Evolutionary conservation across 192 early-diverging fungal genomes (phyloP).

Genomic region (Fimicolochytrium jonesii): DNA sequence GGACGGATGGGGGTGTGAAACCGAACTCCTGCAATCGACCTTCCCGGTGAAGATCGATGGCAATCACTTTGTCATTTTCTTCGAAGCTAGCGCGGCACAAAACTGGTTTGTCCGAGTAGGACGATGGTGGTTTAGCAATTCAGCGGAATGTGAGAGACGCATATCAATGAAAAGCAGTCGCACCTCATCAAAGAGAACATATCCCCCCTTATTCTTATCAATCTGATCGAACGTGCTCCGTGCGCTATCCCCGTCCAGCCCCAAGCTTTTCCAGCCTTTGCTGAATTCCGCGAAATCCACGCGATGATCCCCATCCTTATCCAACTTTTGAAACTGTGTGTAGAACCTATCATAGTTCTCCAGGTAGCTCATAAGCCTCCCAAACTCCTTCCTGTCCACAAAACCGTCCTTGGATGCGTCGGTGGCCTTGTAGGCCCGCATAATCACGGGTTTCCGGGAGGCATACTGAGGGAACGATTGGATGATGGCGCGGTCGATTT

Average conservation of each 20-base stretch:
- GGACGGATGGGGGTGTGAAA: too few relatives aligned
- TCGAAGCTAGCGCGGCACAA: background rate
- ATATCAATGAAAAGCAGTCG: background rate
- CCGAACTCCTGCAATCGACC: too few relatives aligned
- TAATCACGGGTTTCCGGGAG: slow-evolving; percentile 29
- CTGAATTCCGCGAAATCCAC: slow-evolving; percentile 28
- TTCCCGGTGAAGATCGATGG: too few relatives aligned
- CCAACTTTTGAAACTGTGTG: slow-evolving; percentile 23
- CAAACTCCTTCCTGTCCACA: slow-evolving; percentile 28
- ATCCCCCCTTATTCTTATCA: slow-evolving; percentile 31
- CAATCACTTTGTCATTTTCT: too few relatives aligned
- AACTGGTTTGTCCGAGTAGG: background rate
- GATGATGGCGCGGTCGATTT: slow-evolving; percentile 28
- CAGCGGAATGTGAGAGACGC: background rate
- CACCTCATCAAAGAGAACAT: slow-evolving; percentile 33
- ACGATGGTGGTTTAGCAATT: background rate
- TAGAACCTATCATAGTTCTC: slow-evolving; percentile 22
- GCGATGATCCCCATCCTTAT: slow-evolving; percentile 27
- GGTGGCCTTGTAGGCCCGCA: slow-evolving; percentile 38
- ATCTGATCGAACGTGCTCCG: slow-evolving; percentile 22
- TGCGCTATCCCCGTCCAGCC: background rate
- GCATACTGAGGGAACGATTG: slow-evolving; percentile 17
- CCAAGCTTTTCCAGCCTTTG: slow-evolving; percentile 10
- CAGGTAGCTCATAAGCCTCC: slow-evolving; percentile 11
- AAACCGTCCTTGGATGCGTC: slow-evolving; percentile 32